These are phyloP conservation scores for Termitomyces sp. DNA, from an alignment of 768 basidiomycete genomes.

Conservation along the genomic window DNA sequence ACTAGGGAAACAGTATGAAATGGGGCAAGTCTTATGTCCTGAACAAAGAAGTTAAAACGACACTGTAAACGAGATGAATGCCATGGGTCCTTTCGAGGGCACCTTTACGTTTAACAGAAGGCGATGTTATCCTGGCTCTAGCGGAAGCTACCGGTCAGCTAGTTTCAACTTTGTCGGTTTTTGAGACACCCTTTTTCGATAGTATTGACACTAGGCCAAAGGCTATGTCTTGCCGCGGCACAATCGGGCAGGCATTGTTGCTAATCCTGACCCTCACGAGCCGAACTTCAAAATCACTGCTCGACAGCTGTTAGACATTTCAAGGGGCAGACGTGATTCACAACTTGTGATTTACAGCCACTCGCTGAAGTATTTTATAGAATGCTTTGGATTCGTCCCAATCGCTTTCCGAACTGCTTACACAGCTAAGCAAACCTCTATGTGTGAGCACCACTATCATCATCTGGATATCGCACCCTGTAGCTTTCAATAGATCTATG, in stretches of 20 bases:
- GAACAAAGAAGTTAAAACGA: too few species aligned
- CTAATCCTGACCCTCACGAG: constrained; percentile 36
- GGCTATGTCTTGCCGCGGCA: constrained; percentile 46
- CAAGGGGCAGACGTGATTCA: constrained; percentile 41
- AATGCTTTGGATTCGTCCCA: constrained; percentile 31
- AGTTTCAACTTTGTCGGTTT: too few species aligned
- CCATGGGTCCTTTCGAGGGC: constrained; percentile 20
- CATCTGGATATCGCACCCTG: neutral
- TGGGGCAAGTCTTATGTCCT: constrained; percentile 30
- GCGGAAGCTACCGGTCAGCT: constrained; percentile 26
- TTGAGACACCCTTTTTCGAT: constrained; percentile 11
- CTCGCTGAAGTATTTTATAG: constrained; percentile 29
- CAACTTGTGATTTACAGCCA: neutral
- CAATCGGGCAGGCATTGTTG: constrained; percentile 23
- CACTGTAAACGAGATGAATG: too few species aligned
- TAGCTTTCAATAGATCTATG: constrained; percentile 35
- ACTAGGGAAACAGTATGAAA: constrained; percentile 46
- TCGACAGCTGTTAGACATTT: constrained; percentile 47
- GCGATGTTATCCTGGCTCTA: constrained; percentile 38
- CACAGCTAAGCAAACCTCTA: constrained; percentile 57
- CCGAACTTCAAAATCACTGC: constrained; percentile 42
- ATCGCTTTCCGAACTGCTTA: constrained; percentile 38
- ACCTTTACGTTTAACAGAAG: constrained; percentile 39
- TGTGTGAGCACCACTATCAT: constrained; percentile 20
- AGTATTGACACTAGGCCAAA: neutral